A percentile compares a stretch with the other conserved stretches of the same genome.
Evolutionary conservation across 768 basidiomycete species (phyloP).

Genomic region (Gloeophyllum trabeum): DNA sequence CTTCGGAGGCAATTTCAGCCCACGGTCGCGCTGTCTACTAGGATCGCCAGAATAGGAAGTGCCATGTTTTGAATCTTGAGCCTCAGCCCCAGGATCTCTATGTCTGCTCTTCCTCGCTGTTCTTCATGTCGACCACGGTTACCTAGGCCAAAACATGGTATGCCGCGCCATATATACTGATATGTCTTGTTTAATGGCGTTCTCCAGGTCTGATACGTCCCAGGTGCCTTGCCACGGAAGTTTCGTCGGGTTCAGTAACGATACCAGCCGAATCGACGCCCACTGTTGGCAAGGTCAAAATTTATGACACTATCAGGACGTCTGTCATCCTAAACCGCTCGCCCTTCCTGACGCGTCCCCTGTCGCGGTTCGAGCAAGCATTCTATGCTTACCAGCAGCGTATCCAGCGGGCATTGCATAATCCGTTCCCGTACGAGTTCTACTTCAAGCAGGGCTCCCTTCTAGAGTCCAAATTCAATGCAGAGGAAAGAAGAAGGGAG

Average conservation of each 20-base stretch:
- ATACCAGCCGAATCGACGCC: constrained; percentile 1
- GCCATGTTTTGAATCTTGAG: no score
- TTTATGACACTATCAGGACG: constrained; percentile 34
- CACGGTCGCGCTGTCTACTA: no score
- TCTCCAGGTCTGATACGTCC: no score
- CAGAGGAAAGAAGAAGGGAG: constrained; percentile 68
- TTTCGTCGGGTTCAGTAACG: no score
- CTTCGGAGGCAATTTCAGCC: no score
- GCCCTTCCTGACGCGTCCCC: constrained; percentile 63
- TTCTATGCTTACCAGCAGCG: constrained; percentile 80
- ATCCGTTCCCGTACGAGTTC: constrained; percentile 82
- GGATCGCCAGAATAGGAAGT: no score
- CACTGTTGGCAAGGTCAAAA: constrained; percentile 13
- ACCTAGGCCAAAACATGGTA: no score
- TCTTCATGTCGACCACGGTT: background rate
- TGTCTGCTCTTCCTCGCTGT: background rate
- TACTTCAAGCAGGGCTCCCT: constrained; percentile 91
- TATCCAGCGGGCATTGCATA: constrained; percentile 75
- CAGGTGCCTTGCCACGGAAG: no score
- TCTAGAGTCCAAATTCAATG: constrained; percentile 68
- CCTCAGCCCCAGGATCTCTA: background rate
- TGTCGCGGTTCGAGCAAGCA: constrained; percentile 63
- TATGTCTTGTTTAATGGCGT: no score
- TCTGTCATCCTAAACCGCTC: constrained; percentile 72
- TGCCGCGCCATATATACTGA: no score